Evolutionary conservation across 2,329 filamentous ascomycete species (phyloP), one percentile per base, ranked within the genome.

Genomic region (Sclerotinia minor): DNA sequence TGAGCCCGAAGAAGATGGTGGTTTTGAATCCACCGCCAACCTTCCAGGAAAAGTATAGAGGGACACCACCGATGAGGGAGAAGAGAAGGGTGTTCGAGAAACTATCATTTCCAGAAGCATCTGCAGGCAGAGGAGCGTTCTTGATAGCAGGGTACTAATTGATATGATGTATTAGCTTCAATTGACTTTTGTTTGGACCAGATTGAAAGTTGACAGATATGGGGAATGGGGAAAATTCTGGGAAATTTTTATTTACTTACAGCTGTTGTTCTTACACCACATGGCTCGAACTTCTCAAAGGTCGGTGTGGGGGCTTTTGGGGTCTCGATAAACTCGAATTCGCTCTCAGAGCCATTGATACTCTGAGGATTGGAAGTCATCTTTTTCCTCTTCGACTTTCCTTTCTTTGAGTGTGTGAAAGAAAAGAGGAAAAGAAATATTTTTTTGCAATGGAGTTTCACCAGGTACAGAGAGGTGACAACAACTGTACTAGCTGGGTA

Each of bases 61-160:
- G 94, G 54, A 96, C 84, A 68, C 87, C 80, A 70, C 87, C 79
- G 70, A 97, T 79, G 71, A 94, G 79, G 73, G 85, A 84, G 79
- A 92, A 83, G 73, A 98, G 88, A 75, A 90, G 81, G 74, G 84
- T 81, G 82, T 95, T 96, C 81, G 90, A 94, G 88, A 98, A 99
- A 80, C 83, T 89, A 74, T 96, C 92, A 79, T 86, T 88, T 72
- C 93, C 91, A 64, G 92, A 83, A 63, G 88, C 92, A 79, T 99
- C 95, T 72, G 94, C 94, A 49, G 95, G 95, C 54, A 98, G 87
- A 72, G 95, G 93, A 60, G 89, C 92, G 87, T 98, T 98, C 79
- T 96, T 92, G 82, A 98, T 98, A 70, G 92, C 82, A 44, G 92
- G 90, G 76, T 88, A 94, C 94, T 96, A 77, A 72, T 7, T 35